Evolutionary conservation across 2,329 filamentous ascomycete genomes (phyloP), one percentile per base, ranked within the genome.

Genomic region (Colletotrichum godetiae): DNA sequence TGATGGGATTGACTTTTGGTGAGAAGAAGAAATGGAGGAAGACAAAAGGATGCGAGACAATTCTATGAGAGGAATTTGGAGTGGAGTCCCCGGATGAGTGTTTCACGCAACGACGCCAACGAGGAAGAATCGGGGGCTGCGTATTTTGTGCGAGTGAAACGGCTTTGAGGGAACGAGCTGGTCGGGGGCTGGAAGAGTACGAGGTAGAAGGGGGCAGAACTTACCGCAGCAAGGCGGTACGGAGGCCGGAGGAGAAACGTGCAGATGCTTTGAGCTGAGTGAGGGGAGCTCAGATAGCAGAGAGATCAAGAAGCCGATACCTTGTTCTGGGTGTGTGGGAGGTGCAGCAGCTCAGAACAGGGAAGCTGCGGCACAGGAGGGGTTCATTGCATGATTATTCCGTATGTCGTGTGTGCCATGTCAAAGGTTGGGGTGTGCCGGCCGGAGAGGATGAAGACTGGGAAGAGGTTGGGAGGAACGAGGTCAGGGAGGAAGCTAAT

Each of bases 321-420:
- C 11, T 64, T 57, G 70, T 68, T 64, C 33, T 73, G 60, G 61
- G 37, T 35, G 31, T 22, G 70, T 53, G 55, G 59, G 59, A 64
- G 55, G 60, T 70, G 60, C 66, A 56, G 70, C 46, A 73, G 60
- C 60, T 73, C 13, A 65, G 60, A 70, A 70, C 70, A 73, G 60
- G 70, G 70, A 73, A 73, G 70, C 33, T 65, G 70, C 64, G 46
- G 70, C 66, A 70, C 67, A 70, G 66, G 53, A 59, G 58, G 65
- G 65, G 69, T 72, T 56, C 65, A 64, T 72, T 72, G 69, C 69
- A 72, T 72, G 65, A 68, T 63, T 59, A 68, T 52, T 37, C 65
- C 53, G 60, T 62, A 64, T 55, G 53, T 49, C 19, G 42, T 49
- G 6, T 67, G 65, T 65, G 60, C 58, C 67, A 62, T 61, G 35